phyloP scores from a whole-genome alignment of 768 basidiomycete species.

The Tulasnella sp. region DNA sequence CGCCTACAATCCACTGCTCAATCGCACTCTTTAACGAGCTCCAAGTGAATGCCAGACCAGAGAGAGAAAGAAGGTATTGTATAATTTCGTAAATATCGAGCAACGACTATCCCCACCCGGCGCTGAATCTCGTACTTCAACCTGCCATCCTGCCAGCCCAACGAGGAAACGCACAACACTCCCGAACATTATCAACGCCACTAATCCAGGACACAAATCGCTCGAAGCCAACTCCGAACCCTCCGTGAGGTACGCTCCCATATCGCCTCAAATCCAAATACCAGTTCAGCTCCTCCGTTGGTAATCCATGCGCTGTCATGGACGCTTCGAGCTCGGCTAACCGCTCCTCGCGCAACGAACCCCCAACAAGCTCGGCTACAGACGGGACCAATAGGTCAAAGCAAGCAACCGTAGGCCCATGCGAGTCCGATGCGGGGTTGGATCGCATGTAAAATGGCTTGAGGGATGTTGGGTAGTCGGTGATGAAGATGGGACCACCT shows the following conservation, averaged over 20 bases:
- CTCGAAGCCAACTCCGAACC: slow-evolving; percentile 96
- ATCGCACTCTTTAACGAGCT: no score
- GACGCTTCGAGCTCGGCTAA: slow-evolving; percentile 46
- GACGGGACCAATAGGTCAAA: slow-evolving; percentile 90
- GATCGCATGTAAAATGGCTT: slow-evolving; percentile 98
- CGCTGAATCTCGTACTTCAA: neutral
- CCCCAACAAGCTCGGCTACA: slow-evolving; percentile 87
- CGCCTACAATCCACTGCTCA: no score
- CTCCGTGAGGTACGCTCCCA: slow-evolving; percentile 88
- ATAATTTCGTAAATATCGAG: neutral
- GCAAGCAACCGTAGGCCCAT: slow-evolving; percentile 68
- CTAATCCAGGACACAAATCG: slow-evolving; percentile 81
- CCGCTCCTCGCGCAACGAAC: slow-evolving; percentile 81
- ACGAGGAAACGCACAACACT: slow-evolving; percentile 87
- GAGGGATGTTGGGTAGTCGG: slow-evolving; percentile 72
- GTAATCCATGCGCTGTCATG: slow-evolving; percentile 49
- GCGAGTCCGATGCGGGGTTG: slow-evolving; percentile 41
- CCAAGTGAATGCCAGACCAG: no score
- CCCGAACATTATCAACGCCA: slow-evolving; percentile 85
- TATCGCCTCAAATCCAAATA: slow-evolving; percentile 80
- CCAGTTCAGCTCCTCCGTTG: slow-evolving; percentile 42
- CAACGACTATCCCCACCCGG: neutral
- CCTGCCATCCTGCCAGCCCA: slow-evolving; percentile 73
- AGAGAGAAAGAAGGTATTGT: neutral
- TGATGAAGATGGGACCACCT: slow-evolving; percentile 81